phyloP scores from a whole-genome alignment of 352 stramenopile species.

The Thalassiosira ordinaria region DNA sequence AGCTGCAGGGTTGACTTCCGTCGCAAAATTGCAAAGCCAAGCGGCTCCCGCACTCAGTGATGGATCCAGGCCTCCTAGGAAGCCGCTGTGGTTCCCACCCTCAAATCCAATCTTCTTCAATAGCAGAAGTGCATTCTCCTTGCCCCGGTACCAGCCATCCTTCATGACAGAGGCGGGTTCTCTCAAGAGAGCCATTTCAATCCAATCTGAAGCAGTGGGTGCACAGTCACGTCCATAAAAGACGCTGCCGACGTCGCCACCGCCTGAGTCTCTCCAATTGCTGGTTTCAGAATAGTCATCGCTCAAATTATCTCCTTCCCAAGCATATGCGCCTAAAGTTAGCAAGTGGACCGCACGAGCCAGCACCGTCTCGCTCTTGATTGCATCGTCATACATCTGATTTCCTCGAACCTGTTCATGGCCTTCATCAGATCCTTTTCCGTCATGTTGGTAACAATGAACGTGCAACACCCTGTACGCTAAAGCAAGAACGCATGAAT shows the following conservation, averaged over 20 bases:
- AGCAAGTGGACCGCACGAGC: slow-evolving; percentile 79
- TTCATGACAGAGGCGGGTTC: slow-evolving; percentile 65
- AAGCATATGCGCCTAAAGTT: slow-evolving; percentile 79
- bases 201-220: slow-evolving; percentile 72
- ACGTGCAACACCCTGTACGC: slow-evolving; percentile 79
- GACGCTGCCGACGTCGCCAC: slow-evolving; percentile 70
- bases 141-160: slow-evolving; percentile 66
- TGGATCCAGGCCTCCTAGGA: slow-evolving; percentile 70
- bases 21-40: slow-evolving; percentile 80
- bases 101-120: slow-evolving; percentile 62
- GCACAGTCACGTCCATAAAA: slow-evolving; percentile 58
- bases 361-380: slow-evolving; percentile 78
- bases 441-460: slow-evolving; percentile 62
- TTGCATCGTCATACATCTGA: slow-evolving; percentile 68
- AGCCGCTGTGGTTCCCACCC: slow-evolving; percentile 51
- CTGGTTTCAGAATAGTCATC: not conserved
- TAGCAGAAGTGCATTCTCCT: slow-evolving; percentile 70
- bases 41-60: slow-evolving; percentile 67
- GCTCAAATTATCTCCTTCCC: slow-evolving; percentile 50
- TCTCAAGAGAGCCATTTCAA: slow-evolving; percentile 62
- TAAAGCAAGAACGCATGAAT: slow-evolving; percentile 70
- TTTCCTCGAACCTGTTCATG: slow-evolving; percentile 12
- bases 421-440: not conserved
- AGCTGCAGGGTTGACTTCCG: slow-evolving; percentile 59
- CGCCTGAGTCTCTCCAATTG: slow-evolving; percentile 67